phyloP scores from a whole-genome alignment of 2,329 filamentous ascomycete species.

The Fusarium nurragi region DNA sequence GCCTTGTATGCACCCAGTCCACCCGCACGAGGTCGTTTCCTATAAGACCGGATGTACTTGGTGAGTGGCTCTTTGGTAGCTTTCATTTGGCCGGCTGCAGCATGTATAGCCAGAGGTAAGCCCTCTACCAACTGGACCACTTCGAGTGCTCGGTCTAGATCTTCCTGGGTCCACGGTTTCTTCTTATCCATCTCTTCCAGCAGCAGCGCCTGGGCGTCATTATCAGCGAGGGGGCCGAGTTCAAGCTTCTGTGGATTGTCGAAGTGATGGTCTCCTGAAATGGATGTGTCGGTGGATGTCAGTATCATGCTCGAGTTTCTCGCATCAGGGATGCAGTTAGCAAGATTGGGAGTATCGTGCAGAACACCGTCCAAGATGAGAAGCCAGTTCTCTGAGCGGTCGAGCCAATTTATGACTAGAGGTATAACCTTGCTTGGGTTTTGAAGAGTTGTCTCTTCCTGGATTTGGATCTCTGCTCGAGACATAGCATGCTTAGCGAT shows the following conservation, averaged over 20 bases:
- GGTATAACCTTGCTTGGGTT: slow-evolving; percentile 26
- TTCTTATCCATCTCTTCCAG: slow-evolving; percentile 40
- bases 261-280: slow-evolving; percentile 39
- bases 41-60: slow-evolving; percentile 41
- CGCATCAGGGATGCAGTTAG: slow-evolving; percentile 34
- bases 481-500: slow-evolving; percentile 34
- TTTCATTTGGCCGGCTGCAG: slow-evolving; percentile 34
- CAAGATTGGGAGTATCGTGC: slow-evolving; percentile 31
- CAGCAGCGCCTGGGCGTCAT: slow-evolving; percentile 30
- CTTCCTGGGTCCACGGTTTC: slow-evolving; percentile 37
- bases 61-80: slow-evolving; percentile 38
- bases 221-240: slow-evolving; percentile 29
- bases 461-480: slow-evolving; percentile 19
- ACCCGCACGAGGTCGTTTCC: slow-evolving; percentile 32
- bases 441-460: slow-evolving; percentile 29
- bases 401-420: slow-evolving; percentile 37
- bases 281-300: slow-evolving; percentile 41
- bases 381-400: slow-evolving; percentile 37
- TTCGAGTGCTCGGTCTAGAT: slow-evolving; percentile 32
- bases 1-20: slow-evolving; percentile 38
- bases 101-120: slow-evolving; percentile 35
- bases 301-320: slow-evolving; percentile 39
- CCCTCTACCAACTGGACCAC: slow-evolving; percentile 35
- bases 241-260: slow-evolving; percentile 39
- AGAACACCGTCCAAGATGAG: slow-evolving; percentile 40